These are phyloP conservation scores for Boletus insuetus DNA, from an alignment of 768 basidiomycete species.

Conservation along the genomic window DNA sequence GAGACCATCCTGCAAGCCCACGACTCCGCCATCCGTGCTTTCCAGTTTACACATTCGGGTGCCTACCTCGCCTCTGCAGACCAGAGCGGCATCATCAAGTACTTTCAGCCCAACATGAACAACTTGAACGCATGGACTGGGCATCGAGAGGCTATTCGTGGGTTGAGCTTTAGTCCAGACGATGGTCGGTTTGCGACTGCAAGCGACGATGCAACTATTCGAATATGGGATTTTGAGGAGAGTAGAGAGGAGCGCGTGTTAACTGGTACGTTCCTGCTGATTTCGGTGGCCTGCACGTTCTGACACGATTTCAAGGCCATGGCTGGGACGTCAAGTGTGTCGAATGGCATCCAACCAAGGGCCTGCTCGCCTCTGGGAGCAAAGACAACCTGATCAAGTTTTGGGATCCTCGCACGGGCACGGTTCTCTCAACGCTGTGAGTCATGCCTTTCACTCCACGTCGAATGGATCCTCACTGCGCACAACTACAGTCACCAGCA, in stretches of 20 bases:
- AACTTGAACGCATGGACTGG: slow-evolving; percentile 93
- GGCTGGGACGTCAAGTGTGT: slow-evolving; percentile 99
- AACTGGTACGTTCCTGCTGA: slow-evolving; percentile 50
- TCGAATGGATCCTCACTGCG: neutral
- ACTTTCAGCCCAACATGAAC: slow-evolving; percentile 99
- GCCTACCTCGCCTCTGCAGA: slow-evolving; percentile 90
- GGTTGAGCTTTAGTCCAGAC: slow-evolving; percentile 88
- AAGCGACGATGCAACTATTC: slow-evolving; percentile 91
- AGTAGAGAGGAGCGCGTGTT: slow-evolving; percentile 85
- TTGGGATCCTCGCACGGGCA: slow-evolving; percentile 96
- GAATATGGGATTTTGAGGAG: slow-evolving; percentile 94
- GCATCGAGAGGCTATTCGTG: slow-evolving; percentile 92
- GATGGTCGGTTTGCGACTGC: slow-evolving; percentile 91
- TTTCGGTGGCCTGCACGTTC: neutral
- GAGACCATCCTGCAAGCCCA: slow-evolving; percentile 99
- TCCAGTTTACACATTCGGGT: slow-evolving; percentile 92
- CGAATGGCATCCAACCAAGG: slow-evolving; percentile 98
- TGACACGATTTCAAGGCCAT: slow-evolving; percentile 61
- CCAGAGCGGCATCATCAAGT: slow-evolving; percentile 93
- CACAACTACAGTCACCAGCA: slow-evolving; percentile 75
- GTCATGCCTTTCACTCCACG: slow-evolving; percentile 23
- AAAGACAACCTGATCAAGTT: slow-evolving; percentile 99
- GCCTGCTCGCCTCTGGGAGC: slow-evolving; percentile 89
- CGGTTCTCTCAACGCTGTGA: slow-evolving; percentile 85
- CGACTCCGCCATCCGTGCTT: slow-evolving; percentile 88